phyloP scores from a whole-genome alignment of 257 asterid species.

The Solanum stenotomum region DNA sequence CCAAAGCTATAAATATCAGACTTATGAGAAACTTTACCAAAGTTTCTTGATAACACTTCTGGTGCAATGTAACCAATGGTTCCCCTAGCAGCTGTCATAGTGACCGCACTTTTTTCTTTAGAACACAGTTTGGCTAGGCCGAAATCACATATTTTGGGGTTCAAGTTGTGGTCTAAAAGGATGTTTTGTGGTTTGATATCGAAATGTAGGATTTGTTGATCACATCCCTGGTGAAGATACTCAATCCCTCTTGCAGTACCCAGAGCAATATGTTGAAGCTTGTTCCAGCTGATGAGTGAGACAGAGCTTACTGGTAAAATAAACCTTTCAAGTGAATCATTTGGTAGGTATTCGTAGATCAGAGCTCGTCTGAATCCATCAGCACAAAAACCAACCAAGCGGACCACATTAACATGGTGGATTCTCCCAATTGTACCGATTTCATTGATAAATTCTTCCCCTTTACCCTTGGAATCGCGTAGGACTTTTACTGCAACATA shows the following conservation, averaged over 20 bases:
- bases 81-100: no score
- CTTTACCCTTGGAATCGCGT: neutral
- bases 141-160: neutral
- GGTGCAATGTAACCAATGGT: no score
- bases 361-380: neutral
- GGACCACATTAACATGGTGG: neutral
- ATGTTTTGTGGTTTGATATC: no score
- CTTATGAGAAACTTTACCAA: no score
- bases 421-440: neutral
- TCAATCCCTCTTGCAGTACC: no score
- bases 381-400: neutral
- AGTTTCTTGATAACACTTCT: no score
- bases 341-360: neutral
- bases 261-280: neutral
- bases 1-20: no score
- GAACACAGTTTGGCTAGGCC: neutral
- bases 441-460: neutral
- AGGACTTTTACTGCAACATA: neutral
- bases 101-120: no score
- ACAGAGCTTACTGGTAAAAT: neutral
- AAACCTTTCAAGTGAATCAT: neutral
- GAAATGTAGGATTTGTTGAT: no score
- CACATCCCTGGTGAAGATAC: no score
- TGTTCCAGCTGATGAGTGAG: neutral
- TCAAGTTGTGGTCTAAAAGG: neutral